Conservation (phyloP, 345 rosid species). For the Pugionium cornutum region DNA sequence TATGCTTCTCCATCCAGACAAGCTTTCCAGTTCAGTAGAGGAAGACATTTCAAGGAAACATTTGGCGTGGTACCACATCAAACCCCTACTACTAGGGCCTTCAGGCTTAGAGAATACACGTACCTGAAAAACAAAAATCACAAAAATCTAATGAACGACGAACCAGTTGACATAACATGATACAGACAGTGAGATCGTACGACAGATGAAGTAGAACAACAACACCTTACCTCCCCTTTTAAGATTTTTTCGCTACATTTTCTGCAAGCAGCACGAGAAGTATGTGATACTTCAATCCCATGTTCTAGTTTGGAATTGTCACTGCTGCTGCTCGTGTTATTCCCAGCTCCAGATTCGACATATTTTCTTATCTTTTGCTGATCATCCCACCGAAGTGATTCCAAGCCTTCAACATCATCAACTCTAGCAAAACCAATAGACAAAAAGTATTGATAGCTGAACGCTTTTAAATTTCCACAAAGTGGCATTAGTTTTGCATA, state of each 20-base stretch:
- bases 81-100: constrained; percentile 59
- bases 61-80: constrained; percentile 85
- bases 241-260: constrained; percentile 67
- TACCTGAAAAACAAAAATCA: constrained; percentile 47
- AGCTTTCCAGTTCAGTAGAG: constrained; percentile 58
- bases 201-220: constrained; percentile 31
- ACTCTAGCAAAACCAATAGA: constrained; percentile 44
- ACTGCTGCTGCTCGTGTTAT: constrained; percentile 17
- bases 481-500: constrained; percentile 40
- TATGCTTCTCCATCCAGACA: constrained; percentile 78
- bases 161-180: constrained; percentile 17
- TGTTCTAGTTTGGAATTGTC: constrained; percentile 43
- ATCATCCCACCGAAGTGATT: constrained; percentile 94
- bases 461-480: neutral
- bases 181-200: constrained; percentile 14
- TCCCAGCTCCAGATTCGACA: constrained; percentile 52
- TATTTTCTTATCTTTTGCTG: constrained; percentile 75
- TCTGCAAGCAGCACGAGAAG: constrained; percentile 83
- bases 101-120: constrained; percentile 75
- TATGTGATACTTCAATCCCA: constrained; percentile 75
- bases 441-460: constrained; percentile 8
- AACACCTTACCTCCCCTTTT: constrained; percentile 80
- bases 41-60: constrained; percentile 64
- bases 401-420: constrained; percentile 90
- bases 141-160: constrained; percentile 7